A percentile compares a stretch with the other conserved stretches of the same genome.
Evolutionary conservation across 2,329 filamentous ascomycete genomes (phyloP).

Genomic region (Ascochyta rabiei): DNA sequence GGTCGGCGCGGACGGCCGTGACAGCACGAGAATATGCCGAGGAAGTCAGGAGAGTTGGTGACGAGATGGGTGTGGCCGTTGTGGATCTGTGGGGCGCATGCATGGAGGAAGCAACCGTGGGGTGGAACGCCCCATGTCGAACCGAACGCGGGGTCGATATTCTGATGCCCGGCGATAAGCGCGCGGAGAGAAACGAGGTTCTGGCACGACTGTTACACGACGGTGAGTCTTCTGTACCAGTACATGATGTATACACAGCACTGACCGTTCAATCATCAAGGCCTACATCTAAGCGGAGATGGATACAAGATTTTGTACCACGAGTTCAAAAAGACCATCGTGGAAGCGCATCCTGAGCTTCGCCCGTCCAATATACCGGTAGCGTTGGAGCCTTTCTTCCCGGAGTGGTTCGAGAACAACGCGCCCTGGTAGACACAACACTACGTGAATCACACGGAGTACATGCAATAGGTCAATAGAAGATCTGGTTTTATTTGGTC

Average conservation of each 20-base stretch:
- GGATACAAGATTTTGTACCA: conserved; percentile 8
- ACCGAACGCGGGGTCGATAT: conserved; percentile 6
- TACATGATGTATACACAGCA: neutral
- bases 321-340: conserved; percentile 11
- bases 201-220: conserved; percentile 10
- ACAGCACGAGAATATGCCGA: conserved; percentile 10
- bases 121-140: neutral
- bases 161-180: conserved; percentile 10
- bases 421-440: conserved; percentile 1
- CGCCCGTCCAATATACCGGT: conserved; percentile 8
- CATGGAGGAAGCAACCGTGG: conserved; percentile 10
- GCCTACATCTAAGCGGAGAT: conserved; percentile 11
- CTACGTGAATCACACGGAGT: neutral
- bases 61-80: neutral
- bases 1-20: conserved; percentile 15
- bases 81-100: conserved; percentile 15
- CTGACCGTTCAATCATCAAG: neutral
- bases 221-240: neutral
- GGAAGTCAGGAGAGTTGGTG: conserved; percentile 2
- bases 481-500: neutral
- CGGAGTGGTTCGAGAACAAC: conserved; percentile 11
- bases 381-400: conserved; percentile 18
- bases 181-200: conserved; percentile 2
- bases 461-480: neutral
- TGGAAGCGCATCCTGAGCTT: conserved; percentile 7